A percentile compares a stretch with the other conserved stretches of the same genome.
Conservation (phyloP, 75 land plant species). For the Pinus albicaulis region DNA sequence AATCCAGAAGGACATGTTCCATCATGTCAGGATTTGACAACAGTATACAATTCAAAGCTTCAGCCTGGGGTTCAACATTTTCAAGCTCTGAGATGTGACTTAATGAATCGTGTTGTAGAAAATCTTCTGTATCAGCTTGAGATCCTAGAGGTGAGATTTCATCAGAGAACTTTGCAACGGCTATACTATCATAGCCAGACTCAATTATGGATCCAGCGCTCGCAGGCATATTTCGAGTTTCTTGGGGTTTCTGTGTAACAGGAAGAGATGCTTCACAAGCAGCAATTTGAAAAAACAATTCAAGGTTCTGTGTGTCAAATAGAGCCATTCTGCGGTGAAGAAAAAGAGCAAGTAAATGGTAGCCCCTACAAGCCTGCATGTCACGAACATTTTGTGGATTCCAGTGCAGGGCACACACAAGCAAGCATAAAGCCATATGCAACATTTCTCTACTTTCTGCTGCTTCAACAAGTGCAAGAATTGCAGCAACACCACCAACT, state of each 20-base stretch:
- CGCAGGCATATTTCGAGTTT: conserved; percentile 14
- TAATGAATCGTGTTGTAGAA: conserved; percentile 64
- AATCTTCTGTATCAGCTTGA: conserved; percentile 74
- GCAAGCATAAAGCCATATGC: conserved; percentile 81
- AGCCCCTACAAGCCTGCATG: conserved; percentile 90
- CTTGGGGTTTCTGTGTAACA: conserved; percentile 36
- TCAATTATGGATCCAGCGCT: conserved; percentile 33
- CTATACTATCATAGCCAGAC: conserved; percentile 48
- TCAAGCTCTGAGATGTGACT: conserved; percentile 94
- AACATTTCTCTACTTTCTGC: conserved; percentile 89
- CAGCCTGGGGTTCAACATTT: conserved; percentile 49
- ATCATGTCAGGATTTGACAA: conserved; percentile 97
- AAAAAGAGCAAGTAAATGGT: conserved; percentile 93
- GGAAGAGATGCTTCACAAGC: conserved; percentile 93
- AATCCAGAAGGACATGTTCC: conserved; percentile 95
- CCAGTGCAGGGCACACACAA: conserved; percentile 78
- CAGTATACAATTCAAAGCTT: conserved; percentile 80
- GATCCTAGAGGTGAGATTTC: conserved; percentile 83
- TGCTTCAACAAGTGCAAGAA: conserved; percentile 93
- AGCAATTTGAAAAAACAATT: conserved; percentile 92
- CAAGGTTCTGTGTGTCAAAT: conserved; percentile 90
- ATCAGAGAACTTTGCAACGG: conserved; percentile 57
- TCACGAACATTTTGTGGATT: conserved; percentile 87
- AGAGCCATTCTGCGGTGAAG: conserved; percentile 78
- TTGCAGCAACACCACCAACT: conserved; percentile 90